phyloP scores from a whole-genome alignment of 2,329 filamentous ascomycete genomes.

The Huntiella moniliformis region DNA sequence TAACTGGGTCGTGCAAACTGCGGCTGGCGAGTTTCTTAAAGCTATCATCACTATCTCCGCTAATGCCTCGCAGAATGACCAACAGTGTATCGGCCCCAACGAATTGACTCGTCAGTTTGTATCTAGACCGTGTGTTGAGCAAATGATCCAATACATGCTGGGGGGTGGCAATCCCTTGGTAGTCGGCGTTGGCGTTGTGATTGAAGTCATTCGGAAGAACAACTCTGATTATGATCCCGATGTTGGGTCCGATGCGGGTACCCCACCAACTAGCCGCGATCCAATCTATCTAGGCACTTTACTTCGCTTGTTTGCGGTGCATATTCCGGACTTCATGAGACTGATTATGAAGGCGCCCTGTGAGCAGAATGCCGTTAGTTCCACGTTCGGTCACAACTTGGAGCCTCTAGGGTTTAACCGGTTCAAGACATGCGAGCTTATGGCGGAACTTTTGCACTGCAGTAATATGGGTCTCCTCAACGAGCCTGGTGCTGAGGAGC shows the following conservation, averaged over 20 bases:
- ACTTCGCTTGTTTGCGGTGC: constrained; percentile 70
- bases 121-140: constrained; percentile 63
- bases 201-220: constrained; percentile 97
- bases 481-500: constrained; percentile 71
- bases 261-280: constrained; percentile 65
- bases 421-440: constrained; percentile 97
- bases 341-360: constrained; percentile 64
- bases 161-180: constrained; percentile 84
- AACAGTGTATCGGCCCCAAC: constrained; percentile 96
- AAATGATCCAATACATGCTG: constrained; percentile 81
- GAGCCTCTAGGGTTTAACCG: constrained; percentile 91
- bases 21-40: constrained; percentile 92
- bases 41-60: constrained; percentile 98
- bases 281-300: constrained; percentile 91
- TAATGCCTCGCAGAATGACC: constrained; percentile 93
- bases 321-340: constrained; percentile 86
- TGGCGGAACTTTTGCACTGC: constrained; percentile 93
- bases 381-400: constrained; percentile 78
- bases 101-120: constrained; percentile 90
- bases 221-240: constrained; percentile 98
- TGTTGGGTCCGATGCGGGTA: constrained; percentile 60
- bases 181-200: constrained; percentile 90
- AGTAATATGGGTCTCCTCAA: constrained; percentile 97
- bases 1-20: constrained; percentile 81
- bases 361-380: constrained; percentile 56